These are phyloP conservation scores for Fusarium abutilonis DNA, from an alignment of 2,329 filamentous ascomycete species.

Conservation along the genomic window DNA sequence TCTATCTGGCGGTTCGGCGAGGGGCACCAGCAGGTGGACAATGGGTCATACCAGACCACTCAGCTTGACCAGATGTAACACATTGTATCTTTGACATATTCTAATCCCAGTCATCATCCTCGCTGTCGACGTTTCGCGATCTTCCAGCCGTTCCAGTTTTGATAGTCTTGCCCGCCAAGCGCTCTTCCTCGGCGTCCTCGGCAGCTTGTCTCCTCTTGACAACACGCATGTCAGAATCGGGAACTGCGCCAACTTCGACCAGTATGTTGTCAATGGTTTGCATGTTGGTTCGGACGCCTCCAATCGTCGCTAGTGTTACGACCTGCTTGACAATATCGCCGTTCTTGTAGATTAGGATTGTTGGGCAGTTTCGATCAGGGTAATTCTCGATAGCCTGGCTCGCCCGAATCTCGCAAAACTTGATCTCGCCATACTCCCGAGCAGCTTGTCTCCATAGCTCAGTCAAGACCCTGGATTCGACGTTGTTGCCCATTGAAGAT, in stretches of 20 bases:
- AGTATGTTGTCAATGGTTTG: conserved; percentile 82
- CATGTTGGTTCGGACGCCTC: conserved; percentile 75
- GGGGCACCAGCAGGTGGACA: background rate
- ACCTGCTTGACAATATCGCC: conserved; percentile 92
- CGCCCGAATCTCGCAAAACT: conserved; percentile 95
- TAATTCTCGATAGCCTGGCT: conserved; percentile 97
- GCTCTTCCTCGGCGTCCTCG: conserved; percentile 69
- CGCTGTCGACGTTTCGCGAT: conserved; percentile 58
- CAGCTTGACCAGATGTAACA: background rate
- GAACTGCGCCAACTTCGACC: conserved; percentile 82
- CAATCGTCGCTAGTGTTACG: conserved; percentile 84
- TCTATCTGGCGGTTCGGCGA: background rate
- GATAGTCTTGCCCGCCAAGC: conserved; percentile 60
- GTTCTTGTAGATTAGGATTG: conserved; percentile 90
- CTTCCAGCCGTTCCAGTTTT: conserved; percentile 61
- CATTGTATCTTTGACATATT: background rate
- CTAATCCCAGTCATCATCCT: conserved; percentile 73
- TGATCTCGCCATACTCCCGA: conserved; percentile 87
- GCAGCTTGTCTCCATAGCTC: conserved; percentile 90
- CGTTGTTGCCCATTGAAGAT: conserved; percentile 79
- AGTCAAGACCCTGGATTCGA: conserved; percentile 83
- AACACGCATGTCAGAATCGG: conserved; percentile 80
- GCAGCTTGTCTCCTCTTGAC: conserved; percentile 68
- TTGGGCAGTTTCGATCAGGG: conserved; percentile 93
- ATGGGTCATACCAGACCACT: background rate